Conservation (phyloP, 1,139 yeast species). For the Kodamaea sp. region DNA sequence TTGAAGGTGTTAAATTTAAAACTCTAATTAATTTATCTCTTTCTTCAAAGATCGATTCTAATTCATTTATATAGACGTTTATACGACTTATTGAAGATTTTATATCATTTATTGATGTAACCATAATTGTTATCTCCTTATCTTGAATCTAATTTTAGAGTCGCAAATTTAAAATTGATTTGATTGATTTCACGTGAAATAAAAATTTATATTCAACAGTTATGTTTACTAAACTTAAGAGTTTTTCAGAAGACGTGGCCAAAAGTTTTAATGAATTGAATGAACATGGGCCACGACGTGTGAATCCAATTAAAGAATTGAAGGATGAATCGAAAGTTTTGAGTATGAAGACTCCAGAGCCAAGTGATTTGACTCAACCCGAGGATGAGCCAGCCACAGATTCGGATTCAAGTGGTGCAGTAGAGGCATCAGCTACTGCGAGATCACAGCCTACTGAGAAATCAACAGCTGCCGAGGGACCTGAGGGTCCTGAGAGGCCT, state of each 20-base stretch:
- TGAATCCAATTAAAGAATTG: conserved; percentile 28
- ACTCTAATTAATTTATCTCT: conserved; percentile 40
- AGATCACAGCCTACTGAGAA: conserved; percentile 3
- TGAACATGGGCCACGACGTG: conserved; percentile 11
- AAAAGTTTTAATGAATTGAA: conserved; percentile 33
- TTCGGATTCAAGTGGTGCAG: too few relatives aligned
- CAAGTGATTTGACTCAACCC: conserved; percentile 44
- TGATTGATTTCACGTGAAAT: conserved; percentile 2
- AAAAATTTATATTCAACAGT: background rate
- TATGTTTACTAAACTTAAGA: conserved; percentile 65
- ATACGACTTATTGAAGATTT: conserved; percentile 10
- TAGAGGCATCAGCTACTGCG: too few relatives aligned
- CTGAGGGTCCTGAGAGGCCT: too few relatives aligned
- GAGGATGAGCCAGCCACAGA: conserved; percentile 28
- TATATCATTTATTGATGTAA: conserved; percentile 12
- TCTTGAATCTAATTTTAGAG: background rate
- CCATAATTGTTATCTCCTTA: conserved; percentile 6
- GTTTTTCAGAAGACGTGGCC: conserved; percentile 54
- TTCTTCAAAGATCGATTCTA: conserved; percentile 40
- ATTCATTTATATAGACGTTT: conserved; percentile 15
- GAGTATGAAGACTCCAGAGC: conserved; percentile 42
- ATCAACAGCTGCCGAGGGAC: conserved; percentile 1
- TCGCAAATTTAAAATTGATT: background rate
- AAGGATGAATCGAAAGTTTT: conserved; percentile 33
- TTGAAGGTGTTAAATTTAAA: conserved; percentile 48